Percentiles rank a stretch among this genome's conserved stretches.
Conservation (phyloP, 2,329 filamentous ascomycete genomes). For the Seiridium cupressi region DNA sequence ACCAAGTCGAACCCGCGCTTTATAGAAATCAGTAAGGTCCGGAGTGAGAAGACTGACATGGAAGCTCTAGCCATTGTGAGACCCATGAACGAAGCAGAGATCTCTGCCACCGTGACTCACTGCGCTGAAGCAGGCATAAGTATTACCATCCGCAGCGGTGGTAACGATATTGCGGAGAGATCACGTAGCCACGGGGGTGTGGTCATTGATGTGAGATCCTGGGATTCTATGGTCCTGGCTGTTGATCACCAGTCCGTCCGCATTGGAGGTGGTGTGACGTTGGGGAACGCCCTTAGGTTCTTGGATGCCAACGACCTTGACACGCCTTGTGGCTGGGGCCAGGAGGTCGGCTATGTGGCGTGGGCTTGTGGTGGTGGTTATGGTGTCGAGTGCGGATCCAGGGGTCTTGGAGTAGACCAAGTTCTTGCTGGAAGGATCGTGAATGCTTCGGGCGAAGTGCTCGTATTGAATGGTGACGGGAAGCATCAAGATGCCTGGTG, state of each 20-base stretch:
- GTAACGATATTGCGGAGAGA: constrained; percentile 6
- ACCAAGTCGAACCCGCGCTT: background rate
- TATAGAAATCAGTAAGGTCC: background rate
- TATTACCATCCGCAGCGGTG: constrained; percentile 8
- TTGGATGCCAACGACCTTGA: constrained; percentile 5
- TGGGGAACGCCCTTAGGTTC: background rate
- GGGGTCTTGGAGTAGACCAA: constrained; percentile 8
- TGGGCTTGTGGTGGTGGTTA: constrained; percentile 12
- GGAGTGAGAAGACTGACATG: background rate
- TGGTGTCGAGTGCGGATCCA: constrained; percentile 3
- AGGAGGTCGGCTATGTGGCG: constrained; percentile 6
- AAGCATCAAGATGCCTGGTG: background rate
- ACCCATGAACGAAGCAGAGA: background rate
- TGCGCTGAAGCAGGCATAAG: background rate
- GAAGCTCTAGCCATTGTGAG: background rate
- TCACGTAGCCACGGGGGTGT: constrained; percentile 7
- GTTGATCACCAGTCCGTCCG: background rate
- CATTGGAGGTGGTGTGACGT: constrained; percentile 6
- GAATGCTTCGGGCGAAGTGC: constrained; percentile 2
- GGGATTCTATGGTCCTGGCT: constrained; percentile 1
- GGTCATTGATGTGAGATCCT: constrained; percentile 9
- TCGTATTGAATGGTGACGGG: background rate
- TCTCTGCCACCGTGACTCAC: background rate
- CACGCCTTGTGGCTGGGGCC: constrained; percentile 9
- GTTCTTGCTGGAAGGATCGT: constrained; percentile 8